phyloP scores from a whole-genome alignment of 1,284 basidiomycete genomes.

The Cryptococcus depauperatus region DNA sequence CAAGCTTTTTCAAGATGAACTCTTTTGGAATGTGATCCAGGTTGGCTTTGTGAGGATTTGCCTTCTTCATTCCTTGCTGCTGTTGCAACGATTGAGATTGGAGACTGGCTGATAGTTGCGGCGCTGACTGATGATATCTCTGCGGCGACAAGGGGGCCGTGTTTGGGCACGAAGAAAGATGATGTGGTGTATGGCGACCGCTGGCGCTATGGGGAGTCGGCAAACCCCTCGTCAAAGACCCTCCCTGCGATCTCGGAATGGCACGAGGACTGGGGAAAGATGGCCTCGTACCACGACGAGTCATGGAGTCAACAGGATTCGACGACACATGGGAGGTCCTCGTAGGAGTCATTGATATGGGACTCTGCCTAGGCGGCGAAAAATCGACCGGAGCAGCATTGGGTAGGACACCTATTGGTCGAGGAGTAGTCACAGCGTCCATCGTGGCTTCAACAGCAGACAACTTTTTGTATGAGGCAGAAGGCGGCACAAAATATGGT shows the following conservation, averaged over 20 bases:
- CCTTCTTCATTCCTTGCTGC: neutral
- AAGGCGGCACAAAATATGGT: no score
- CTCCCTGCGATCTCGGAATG: neutral
- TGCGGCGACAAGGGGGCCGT: conserved; percentile 8
- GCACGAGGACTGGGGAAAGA: conserved; percentile 10
- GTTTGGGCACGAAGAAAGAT: conserved; percentile 3
- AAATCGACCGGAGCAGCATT: no score
- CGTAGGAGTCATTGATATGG: no score
- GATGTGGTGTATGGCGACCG: conserved; percentile 4
- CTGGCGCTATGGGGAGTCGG: conserved; percentile 7
- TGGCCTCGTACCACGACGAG: conserved; percentile 12
- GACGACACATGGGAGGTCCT: no score
- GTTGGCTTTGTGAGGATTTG: conserved; percentile 12
- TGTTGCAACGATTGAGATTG: neutral
- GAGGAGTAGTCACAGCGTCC: no score
- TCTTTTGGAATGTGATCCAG: conserved; percentile 26
- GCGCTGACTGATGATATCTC: conserved; percentile 7
- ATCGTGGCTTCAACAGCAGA: no score
- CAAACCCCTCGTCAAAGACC: neutral
- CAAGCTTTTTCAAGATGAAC: conserved; percentile 34
- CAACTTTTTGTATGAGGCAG: no score
- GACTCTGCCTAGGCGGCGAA: no score
- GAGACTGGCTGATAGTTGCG: neutral
- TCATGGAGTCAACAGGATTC: no score
- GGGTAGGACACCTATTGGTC: no score